Evolutionary conservation across 1,284 basidiomycete species (phyloP), one percentile per base, ranked within the genome.

Genomic region (Inonotus obliquus): DNA sequence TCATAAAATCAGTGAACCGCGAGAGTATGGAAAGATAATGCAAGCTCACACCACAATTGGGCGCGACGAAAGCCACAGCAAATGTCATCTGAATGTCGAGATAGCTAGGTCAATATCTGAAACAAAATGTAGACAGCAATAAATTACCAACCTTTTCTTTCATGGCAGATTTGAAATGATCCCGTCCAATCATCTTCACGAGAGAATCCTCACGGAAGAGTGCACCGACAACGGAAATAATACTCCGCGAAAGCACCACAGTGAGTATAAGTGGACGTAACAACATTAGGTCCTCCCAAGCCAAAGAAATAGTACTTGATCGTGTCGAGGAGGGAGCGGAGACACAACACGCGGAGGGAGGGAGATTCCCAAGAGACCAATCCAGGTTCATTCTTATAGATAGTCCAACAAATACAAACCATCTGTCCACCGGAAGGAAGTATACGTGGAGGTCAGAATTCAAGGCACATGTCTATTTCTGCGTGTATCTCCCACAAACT

Each of bases 1-100:
- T 48, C 17, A 29, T 52, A 47, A 39, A 53, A 38, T 54, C 4
- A 14, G 19, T 44, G 1, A n/a, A 21, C 17, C 7, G 7, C 19
- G n/a, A 17, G 17, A 39, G 7, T 2, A 13, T 19, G 25, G 17
- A 6, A 37, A 17, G 49, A n/a, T 44, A 17, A 35, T 14, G 51
- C 23, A 47, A 7, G 72, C 89, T 73, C 72, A 92, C 92, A 65
- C 90, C 90, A 69, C 91, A 92, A 90, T 92, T 94, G 6, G 92
- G 90, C 25, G 92, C 92, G 6, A 94, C 89, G 69, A 94, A 95
- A 1, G 92, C 92, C n/a, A 94, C 85, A 67, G 94, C 72, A 55
- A 80, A 85, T 35, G 90, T 89, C 74, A 82, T 77, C 90, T 92
- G 67, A 39, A 44, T 41, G 61, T 39, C 59, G 27, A 63, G 35